Evolutionary conservation across 2,329 filamentous ascomycete genomes (phyloP).

Genomic region (Chalara sp.): DNA sequence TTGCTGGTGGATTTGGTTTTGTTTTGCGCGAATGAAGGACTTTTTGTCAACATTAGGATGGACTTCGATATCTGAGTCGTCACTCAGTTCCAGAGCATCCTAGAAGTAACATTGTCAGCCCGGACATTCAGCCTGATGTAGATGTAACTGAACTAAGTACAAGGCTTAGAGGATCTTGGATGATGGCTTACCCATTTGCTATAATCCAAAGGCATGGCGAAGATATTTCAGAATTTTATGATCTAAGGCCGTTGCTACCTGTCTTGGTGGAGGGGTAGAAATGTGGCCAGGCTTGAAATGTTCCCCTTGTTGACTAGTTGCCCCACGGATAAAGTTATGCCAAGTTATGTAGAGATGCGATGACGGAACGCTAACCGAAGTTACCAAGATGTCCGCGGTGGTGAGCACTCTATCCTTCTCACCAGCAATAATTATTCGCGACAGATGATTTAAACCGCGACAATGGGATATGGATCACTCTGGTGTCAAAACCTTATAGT

Average conservation of each 20-base stretch:
- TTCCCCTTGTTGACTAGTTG: too few species aligned
- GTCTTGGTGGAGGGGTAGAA: too few species aligned
- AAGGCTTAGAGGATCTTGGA: not conserved
- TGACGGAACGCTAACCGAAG: too few species aligned
- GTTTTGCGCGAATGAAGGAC: constrained; percentile 97
- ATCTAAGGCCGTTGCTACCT: too few species aligned
- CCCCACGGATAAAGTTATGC: too few species aligned
- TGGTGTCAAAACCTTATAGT: constrained; percentile 5
- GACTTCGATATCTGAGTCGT: constrained; percentile 96
- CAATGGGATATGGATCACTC: not conserved
- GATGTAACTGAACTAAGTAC: constrained; percentile 1
- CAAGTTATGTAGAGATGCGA: too few species aligned
- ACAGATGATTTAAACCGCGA: not conserved
- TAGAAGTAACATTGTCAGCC: constrained; percentile 30
- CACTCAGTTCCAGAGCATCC: constrained; percentile 91
- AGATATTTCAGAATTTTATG: not conserved
- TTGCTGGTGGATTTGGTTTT: constrained; percentile 92
- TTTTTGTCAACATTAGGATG: constrained; percentile 98
- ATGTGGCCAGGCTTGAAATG: too few species aligned
- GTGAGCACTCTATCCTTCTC: too few species aligned
- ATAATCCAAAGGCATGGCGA: constrained; percentile 54
- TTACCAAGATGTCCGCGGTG: too few species aligned
- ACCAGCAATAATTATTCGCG: too few species aligned
- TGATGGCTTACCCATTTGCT: constrained; percentile 44
- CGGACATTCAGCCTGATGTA: constrained; percentile 22